Base-by-base conservation (phyloP, 768 basidiomycete species). In the Pleurotus tuber-regium region DNA sequence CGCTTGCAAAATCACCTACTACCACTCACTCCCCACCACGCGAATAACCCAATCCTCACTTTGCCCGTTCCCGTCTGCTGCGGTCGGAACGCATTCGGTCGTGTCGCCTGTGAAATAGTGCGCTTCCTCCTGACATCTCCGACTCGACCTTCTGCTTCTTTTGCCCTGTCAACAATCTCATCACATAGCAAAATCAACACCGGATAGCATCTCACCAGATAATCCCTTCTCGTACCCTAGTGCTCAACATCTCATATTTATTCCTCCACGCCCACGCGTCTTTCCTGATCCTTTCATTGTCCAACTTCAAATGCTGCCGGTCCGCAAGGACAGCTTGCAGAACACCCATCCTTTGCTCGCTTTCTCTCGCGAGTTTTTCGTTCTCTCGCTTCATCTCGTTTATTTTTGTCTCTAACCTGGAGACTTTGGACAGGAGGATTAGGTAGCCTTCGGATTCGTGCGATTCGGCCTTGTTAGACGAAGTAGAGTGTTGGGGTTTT, bases 381-480 rank as follows among this genome's bases (percentile, higher is more conserved):
- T 48, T 48, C 23, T 48, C 46, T 11, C 46, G 46, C 16, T 23
- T 48, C n/a, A 48, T 16, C 25, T 48, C 46, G 31, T 29, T 31
- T 16, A 48, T 30, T 48, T 35, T 48, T 35, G 30, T 30, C 23
- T 48, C 46, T 12, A 48, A 30, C n/a, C 31, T 29, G 11, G 29
- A 18, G 18, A 48, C 46, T 33, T 31, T 29, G 12, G 46, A 48
- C 9, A 48, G 46, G 19, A 48, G 31, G n/a, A 31, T 18, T 18
- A 48, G 46, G 31, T 48, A 48, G 4, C 46, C 46, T 35, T 48
- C 46, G 18, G 46, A 48, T 35, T 48, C 46, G 8, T 48, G 46
- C 10, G 29, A 31, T n/a, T n/a, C n/a, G n/a, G 46, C n/a, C 2
- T 18, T 10, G 4, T n/a, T 16, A 14, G 31, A 14, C n/a, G 46